Base-by-base conservation (phyloP, 257 asterid species). In the Prunella vulgaris region DNA sequence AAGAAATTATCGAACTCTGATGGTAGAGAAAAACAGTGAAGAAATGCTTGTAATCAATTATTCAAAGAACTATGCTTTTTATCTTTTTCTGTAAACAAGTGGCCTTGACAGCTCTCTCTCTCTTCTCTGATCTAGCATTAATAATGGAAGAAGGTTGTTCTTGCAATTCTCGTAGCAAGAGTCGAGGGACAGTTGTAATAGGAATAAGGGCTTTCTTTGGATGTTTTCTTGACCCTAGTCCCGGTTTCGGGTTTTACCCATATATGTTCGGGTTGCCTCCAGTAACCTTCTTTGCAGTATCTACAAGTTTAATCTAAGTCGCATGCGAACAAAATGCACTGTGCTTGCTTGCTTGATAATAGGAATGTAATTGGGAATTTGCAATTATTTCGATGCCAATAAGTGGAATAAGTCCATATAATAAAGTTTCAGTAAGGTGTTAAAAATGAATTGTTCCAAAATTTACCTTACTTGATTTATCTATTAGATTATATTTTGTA, bases 51-150 rank as follows among this genome's bases (percentile, higher is more conserved):
- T 58, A 68, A 60, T 46, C 65, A 60, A 60, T 46, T 46, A 35
- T 24, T 20, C 28, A 70, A 66, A 27, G 51, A 18, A 30, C 60
- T 54, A 25, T 24, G 24, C 5, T 37, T 64, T 33, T 0, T 9
- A 58, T 64, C 12, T 33, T 10, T 74, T 68, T 37, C 65, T 28
- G 18, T 2, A 35, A 66, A 20, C 49, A 53, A 57, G 66, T 53
- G 74, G 65, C 59, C 72, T 56, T 40, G 72, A 61, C 59, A 53
- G 72, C 79, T 63, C 73, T 66, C 68, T 58, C 56, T 76, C 69
- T 69, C 62, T 28, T 28, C 61, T 71, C 60, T 59, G 51, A 64
- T 65, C 70, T 49, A 72, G 17, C 44, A 61, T 72, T 62, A 77
- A 66, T 66, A 38, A 72, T 40, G 20, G 81, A 21, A 40, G 67